Conservation (phyloP, 768 basidiomycete genomes). For the Trametes elegans region DNA sequence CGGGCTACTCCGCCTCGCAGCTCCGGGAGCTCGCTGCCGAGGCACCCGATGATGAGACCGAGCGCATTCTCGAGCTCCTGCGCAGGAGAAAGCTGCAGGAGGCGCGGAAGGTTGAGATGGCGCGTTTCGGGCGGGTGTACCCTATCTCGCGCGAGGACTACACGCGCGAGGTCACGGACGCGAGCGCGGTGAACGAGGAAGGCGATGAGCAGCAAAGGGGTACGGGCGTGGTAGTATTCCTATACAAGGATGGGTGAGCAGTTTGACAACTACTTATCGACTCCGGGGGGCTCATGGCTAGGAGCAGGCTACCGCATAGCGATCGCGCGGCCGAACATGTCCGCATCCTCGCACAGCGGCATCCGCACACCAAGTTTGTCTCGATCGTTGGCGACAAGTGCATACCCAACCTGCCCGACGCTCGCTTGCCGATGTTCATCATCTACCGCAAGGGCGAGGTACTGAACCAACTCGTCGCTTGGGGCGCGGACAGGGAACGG, state of each 20-base stretch:
- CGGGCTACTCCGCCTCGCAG: constrained; percentile 60
- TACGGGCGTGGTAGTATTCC: constrained; percentile 90
- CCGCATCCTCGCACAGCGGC: constrained; percentile 67
- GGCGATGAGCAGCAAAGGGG: constrained; percentile 68
- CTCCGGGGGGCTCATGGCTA: background rate
- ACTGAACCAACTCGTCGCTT: constrained; percentile 77
- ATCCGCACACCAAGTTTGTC: constrained; percentile 93
- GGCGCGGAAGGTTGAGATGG: constrained; percentile 53
- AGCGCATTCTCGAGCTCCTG: constrained; percentile 67
- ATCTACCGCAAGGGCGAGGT: constrained; percentile 93
- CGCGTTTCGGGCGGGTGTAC: constrained; percentile 80
- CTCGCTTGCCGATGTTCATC: constrained; percentile 87
- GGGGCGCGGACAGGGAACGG: constrained; percentile 79
- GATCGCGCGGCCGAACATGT: constrained; percentile 74
- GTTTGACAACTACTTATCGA: background rate
- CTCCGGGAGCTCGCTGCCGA: constrained; percentile 73
- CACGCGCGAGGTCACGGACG: constrained; percentile 92
- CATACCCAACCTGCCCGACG: constrained; percentile 94
- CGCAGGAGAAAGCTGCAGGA: constrained; percentile 64
- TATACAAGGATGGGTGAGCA: constrained; percentile 92
- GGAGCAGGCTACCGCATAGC: constrained; percentile 72
- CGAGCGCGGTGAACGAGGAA: constrained; percentile 68
- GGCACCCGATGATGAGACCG: constrained; percentile 69
- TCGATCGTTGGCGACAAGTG: constrained; percentile 94
- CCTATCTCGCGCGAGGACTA: constrained; percentile 94